A percentile compares a stretch with the other conserved stretches of the same genome.
These are phyloP conservation scores for Lepidium campestre DNA, from an alignment of 441 rosid genomes.

Conservation along the genomic window DNA sequence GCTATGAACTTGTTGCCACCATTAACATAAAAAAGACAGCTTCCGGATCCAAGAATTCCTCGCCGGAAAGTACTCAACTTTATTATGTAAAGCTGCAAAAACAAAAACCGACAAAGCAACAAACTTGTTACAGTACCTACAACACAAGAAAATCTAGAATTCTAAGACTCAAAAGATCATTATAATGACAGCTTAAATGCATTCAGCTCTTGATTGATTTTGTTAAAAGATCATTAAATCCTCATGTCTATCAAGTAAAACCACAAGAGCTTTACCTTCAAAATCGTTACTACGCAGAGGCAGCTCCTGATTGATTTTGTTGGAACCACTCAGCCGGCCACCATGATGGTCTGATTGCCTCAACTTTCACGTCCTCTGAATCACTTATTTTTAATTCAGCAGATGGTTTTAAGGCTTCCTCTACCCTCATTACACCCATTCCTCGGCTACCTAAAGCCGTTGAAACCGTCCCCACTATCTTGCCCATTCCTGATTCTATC, in stretches of 20 bases:
- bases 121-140: neutral
- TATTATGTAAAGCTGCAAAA: neutral
- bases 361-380: conserved; percentile 52
- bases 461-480: conserved; percentile 65
- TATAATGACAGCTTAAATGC: too few species aligned
- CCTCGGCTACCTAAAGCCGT: conserved; percentile 69
- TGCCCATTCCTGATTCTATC: conserved; percentile 44
- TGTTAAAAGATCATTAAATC: neutral
- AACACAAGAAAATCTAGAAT: too few species aligned
- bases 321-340: conserved; percentile 83
- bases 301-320: conserved; percentile 30
- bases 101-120: neutral
- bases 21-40: neutral
- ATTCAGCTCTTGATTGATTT: too few species aligned
- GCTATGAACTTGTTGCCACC: conserved; percentile 1
- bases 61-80: conserved; percentile 2
- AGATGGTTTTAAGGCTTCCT: conserved; percentile 53
- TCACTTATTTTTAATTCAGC: conserved; percentile 40
- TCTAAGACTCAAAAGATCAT: neutral
- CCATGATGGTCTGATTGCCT: conserved; percentile 76
- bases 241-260: too few species aligned
- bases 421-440: conserved; percentile 66
- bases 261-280: neutral
- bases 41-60: neutral
- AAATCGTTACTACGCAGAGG: conserved; percentile 4